These are phyloP conservation scores for Fraxinus greggii DNA, from an alignment of 305 asterid species.

Conservation along the genomic window DNA sequence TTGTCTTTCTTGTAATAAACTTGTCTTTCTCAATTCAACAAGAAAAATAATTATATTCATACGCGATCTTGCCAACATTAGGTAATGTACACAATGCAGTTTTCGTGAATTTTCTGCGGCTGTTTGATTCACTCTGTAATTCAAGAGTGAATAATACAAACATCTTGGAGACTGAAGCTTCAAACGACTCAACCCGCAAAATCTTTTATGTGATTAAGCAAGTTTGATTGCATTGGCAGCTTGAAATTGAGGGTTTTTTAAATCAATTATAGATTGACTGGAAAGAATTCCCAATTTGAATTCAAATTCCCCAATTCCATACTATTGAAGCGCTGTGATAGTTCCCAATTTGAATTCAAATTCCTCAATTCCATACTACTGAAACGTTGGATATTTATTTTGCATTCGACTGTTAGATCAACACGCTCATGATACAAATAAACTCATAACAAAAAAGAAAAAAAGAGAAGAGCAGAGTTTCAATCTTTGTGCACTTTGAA, in stretches of 20 bases:
- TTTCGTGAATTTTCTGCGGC: not conserved
- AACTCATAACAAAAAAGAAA: not conserved
- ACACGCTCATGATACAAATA: slow-evolving; percentile 8
- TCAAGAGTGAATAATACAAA: not conserved
- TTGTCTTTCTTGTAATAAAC: not conserved
- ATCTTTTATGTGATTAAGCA: not conserved
- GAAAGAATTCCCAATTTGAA: not conserved
- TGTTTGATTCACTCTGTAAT: not conserved
- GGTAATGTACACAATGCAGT: not conserved
- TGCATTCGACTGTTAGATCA: slow-evolving; percentile 24
- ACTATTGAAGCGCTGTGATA: not conserved
- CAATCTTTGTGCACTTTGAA: slow-evolving; percentile 28
- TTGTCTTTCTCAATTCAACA: not conserved
- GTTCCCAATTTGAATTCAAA: not conserved
- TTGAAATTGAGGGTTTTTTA: not conserved
- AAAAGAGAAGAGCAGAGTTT: slow-evolving; percentile 6
- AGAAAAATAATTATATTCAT: not conserved
- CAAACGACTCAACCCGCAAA: not conserved
- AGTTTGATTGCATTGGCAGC: not conserved
- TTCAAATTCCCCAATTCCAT: not conserved
- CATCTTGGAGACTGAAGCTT: not conserved
- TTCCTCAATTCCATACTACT: not conserved
- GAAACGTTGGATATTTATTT: not conserved
- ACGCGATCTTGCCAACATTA: not conserved
- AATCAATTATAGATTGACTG: not conserved